Percentiles rank a stretch among this genome's conserved stretches.
These are phyloP conservation scores for Irpex sp. DNA, from an alignment of 1,284 basidiomycete species.

Conservation along the genomic window DNA sequence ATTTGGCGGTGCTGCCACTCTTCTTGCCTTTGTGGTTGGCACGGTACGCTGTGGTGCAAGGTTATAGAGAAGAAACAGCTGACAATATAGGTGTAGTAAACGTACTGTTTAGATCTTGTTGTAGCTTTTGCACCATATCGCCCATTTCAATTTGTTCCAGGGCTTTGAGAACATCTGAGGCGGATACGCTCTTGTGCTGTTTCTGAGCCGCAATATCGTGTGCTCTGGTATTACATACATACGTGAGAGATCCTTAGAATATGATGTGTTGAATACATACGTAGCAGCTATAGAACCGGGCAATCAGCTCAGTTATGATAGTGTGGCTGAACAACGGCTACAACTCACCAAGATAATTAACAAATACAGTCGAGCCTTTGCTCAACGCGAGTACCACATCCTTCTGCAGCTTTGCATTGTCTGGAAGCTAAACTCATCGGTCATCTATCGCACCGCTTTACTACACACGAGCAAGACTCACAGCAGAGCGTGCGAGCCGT, in stretches of 20 bases:
- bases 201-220: conserved; percentile 89
- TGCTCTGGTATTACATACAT: conserved; percentile 55
- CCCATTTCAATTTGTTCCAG: conserved; percentile 86
- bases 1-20: conserved; percentile 48
- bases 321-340: background rate
- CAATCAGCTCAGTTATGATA: too few species aligned
- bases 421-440: conserved; percentile 71
- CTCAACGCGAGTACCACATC: conserved; percentile 86
- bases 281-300: conserved; percentile 56
- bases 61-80: background rate
- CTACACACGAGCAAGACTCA: conserved; percentile 37
- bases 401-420: conserved; percentile 88
- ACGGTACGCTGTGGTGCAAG: conserved; percentile 58
- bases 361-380: conserved; percentile 91
- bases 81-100: background rate
- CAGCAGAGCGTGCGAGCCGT: conserved; percentile 85
- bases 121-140: conserved; percentile 76
- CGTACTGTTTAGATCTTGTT: conserved; percentile 78
- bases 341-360: conserved; percentile 86
- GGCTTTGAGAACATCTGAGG: conserved; percentile 90
- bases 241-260: background rate
- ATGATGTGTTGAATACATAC: conserved; percentile 47
- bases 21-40: conserved; percentile 65
- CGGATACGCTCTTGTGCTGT: conserved; percentile 90
- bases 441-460: background rate